Conservation (phyloP, 2,329 filamentous ascomycete genomes). For the Fusarium goolgardi region DNA sequence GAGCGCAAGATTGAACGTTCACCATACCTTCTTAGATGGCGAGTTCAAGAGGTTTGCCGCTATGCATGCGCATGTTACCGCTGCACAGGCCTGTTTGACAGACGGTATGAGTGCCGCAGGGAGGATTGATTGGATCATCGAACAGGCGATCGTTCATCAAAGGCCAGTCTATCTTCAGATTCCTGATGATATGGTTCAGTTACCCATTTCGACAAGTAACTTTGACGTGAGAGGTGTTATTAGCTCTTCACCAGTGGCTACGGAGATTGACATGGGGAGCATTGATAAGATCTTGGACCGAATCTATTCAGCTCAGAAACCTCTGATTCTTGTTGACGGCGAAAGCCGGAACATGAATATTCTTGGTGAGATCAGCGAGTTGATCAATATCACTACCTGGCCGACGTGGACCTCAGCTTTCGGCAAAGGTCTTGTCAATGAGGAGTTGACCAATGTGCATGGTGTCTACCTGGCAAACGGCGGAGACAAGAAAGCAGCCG, state of each 20-base stretch:
- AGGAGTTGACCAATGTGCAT: slow-evolving; percentile 17
- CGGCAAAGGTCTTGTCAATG: slow-evolving; percentile 9
- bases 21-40: slow-evolving; percentile 18
- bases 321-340: slow-evolving; percentile 12
- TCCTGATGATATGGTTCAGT: slow-evolving; percentile 13
- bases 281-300: not conserved
- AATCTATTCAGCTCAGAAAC: slow-evolving; percentile 15
- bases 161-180: slow-evolving; percentile 21
- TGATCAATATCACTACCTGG: not conserved
- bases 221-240: not conserved
- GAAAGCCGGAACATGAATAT: slow-evolving; percentile 9
- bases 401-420: slow-evolving; percentile 23
- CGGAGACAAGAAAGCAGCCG: not conserved
- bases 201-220: not conserved
- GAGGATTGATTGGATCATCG: slow-evolving; percentile 20
- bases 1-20: not conserved
- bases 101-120: not conserved
- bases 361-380: not conserved
- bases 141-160: slow-evolving; percentile 10
- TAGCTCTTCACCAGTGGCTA: not conserved
- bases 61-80: slow-evolving; percentile 21
- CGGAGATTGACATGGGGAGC: not conserved
- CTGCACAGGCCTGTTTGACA: slow-evolving; percentile 12
- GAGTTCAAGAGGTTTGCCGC: slow-evolving; percentile 16
- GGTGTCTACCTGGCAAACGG: slow-evolving; percentile 8